Evolutionary conservation across 2,329 filamentous ascomycete species (phyloP).

Genomic region (Colletotrichum cereale): DNA sequence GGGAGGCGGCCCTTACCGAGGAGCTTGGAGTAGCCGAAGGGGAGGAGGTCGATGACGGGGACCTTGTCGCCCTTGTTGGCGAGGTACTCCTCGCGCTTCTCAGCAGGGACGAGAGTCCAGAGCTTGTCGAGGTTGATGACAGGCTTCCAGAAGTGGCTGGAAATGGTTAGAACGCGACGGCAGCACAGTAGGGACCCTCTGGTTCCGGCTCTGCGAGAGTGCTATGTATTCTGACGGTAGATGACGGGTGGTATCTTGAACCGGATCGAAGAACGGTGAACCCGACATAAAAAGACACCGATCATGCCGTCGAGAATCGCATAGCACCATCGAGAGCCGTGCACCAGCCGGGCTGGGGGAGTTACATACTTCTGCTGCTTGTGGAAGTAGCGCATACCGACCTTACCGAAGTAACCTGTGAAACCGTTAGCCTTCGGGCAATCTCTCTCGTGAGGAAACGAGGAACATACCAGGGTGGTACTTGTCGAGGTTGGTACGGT

Average conservation of each 20-base stretch:
- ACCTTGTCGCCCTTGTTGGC: constrained; percentile 89
- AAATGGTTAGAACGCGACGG: constrained; percentile 19
- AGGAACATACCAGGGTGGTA: constrained; percentile 67
- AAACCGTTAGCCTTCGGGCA: constrained; percentile 78
- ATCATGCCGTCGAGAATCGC: neutral
- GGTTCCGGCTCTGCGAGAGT: neutral
- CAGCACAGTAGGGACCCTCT: neutral
- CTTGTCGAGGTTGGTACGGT: constrained; percentile 86
- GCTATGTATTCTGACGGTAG: neutral
- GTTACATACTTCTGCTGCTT: constrained; percentile 76
- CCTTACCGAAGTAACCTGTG: constrained; percentile 99
- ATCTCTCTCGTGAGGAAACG: fast-evolving
- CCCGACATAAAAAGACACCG: neutral
- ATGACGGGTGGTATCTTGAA: neutral
- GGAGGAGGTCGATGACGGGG: constrained; percentile 96
- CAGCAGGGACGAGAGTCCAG: constrained; percentile 92
- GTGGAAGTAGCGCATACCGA: constrained; percentile 97
- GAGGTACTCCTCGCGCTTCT: constrained; percentile 95
- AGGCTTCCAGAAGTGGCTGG: constrained; percentile 94
- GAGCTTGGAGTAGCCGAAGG: constrained; percentile 98
- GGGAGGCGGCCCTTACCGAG: constrained; percentile 98
- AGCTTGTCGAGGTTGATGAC: constrained; percentile 99
- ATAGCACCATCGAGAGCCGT: constrained; percentile 22
- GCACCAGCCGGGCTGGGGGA: constrained; percentile 10
- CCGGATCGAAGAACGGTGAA: neutral